These are phyloP conservation scores for Kwoniella shivajii DNA, from an alignment of 1,284 basidiomycete genomes.

Conservation along the genomic window DNA sequence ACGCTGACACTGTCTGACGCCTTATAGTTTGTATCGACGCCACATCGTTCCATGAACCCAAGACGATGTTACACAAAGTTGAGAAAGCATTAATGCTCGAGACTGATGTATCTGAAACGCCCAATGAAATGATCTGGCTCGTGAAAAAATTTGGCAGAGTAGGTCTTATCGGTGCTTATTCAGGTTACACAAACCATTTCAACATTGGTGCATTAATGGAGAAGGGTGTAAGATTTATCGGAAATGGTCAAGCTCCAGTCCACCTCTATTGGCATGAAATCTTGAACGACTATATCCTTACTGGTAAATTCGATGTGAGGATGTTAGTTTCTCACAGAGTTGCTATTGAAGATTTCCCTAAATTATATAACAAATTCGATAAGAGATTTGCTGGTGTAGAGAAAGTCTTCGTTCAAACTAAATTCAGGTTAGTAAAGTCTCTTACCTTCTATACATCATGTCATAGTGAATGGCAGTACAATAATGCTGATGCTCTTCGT, in stretches of 20 bases:
- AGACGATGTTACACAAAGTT: constrained; percentile 63
- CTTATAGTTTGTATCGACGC: constrained; percentile 58
- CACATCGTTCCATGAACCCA: constrained; percentile 71
- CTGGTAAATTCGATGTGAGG: constrained; percentile 70
- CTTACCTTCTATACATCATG: background rate
- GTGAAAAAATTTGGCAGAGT: constrained; percentile 67
- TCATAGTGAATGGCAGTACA: background rate
- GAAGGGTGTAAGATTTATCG: constrained; percentile 67
- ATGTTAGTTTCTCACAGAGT: constrained; percentile 66
- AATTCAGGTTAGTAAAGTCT: constrained; percentile 38
- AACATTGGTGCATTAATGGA: constrained; percentile 73
- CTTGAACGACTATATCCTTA: constrained; percentile 61
- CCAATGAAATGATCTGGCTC: constrained; percentile 60
- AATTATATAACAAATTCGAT: constrained; percentile 61
- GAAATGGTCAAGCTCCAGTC: constrained; percentile 69
- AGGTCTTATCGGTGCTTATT: constrained; percentile 66
- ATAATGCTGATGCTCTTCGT: constrained; percentile 2
- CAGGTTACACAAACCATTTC: constrained; percentile 66
- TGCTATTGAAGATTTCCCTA: constrained; percentile 61
- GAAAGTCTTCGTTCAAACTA: constrained; percentile 67
- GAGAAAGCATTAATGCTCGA: constrained; percentile 73
- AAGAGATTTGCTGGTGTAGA: constrained; percentile 63
- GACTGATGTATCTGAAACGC: constrained; percentile 71
- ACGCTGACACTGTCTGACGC: constrained; percentile 6
- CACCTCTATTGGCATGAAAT: constrained; percentile 75